Conservation (phyloP, 306 rosid species). For the Quercus rubra region DNA sequence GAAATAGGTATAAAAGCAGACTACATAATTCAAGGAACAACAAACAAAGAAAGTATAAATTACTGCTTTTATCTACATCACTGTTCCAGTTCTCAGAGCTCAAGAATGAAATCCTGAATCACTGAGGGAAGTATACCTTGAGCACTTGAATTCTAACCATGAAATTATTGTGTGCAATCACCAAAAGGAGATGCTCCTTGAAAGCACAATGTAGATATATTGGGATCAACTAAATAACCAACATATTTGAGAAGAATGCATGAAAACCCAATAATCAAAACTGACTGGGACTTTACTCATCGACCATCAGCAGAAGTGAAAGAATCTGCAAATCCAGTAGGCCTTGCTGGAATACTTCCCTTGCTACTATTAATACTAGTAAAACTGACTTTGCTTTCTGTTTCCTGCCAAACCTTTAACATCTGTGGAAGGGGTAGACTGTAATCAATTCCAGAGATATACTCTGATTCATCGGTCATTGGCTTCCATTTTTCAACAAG, state of each 20-base stretch:
- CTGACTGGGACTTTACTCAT: slow-evolving; percentile 29
- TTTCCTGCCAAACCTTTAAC: slow-evolving; percentile 70
- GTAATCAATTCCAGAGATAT: slow-evolving; percentile 45
- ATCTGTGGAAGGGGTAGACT: slow-evolving; percentile 62
- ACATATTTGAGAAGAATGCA: slow-evolving; percentile 1
- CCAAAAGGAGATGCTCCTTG: slow-evolving; percentile 12
- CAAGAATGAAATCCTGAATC: neutral
- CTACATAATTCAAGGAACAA: neutral
- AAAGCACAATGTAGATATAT: slow-evolving; percentile 3
- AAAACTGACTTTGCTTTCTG: slow-evolving; percentile 43
- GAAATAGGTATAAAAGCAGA: neutral
- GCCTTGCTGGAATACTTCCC: slow-evolving; percentile 63
- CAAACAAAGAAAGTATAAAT: neutral
- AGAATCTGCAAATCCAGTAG: slow-evolving; percentile 69
- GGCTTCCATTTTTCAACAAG: slow-evolving; percentile 77
- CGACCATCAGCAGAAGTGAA: slow-evolving; percentile 65
- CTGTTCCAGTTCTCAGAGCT: neutral
- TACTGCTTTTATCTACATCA: neutral
- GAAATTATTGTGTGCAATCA: slow-evolving; percentile 1
- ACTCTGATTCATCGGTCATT: slow-evolving; percentile 37
- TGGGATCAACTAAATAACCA: slow-evolving; percentile 7
- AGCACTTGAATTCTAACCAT: neutral
- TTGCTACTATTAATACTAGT: slow-evolving; percentile 50
- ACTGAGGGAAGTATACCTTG: neutral
- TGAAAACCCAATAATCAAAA: neutral